Evolutionary conservation across 2,329 filamentous ascomycete genomes (phyloP).

Genomic region (Neodidymelliopsis sp.): DNA sequence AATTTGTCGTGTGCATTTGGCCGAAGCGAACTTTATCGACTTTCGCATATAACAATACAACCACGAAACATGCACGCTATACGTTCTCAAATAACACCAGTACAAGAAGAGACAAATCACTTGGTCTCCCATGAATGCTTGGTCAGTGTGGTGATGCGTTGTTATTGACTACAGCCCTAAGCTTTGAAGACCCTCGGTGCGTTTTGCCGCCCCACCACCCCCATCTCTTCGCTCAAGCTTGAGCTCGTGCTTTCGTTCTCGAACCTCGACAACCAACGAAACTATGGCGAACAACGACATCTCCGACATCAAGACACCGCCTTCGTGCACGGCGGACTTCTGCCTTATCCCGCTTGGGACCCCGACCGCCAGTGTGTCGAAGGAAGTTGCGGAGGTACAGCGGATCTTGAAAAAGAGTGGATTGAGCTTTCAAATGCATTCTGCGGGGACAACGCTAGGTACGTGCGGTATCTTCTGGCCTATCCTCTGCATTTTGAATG

Average conservation of each 20-base stretch:
- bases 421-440: conserved; percentile 87
- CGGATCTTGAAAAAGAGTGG: conserved; percentile 81
- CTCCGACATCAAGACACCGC: conserved; percentile 63
- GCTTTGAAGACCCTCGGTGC: background rate
- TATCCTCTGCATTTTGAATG: background rate
- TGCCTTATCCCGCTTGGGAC: conserved; percentile 82
- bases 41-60: too few species aligned
- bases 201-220: background rate
- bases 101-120: too few species aligned
- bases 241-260: conserved; percentile 1
- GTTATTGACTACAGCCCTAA: too few species aligned
- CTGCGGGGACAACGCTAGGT: conserved; percentile 89
- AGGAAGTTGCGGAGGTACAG: conserved; percentile 87
- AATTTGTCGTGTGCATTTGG: too few species aligned
- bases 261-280: conserved; percentile 15
- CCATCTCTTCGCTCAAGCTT: background rate
- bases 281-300: conserved; percentile 33
- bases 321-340: conserved; percentile 84
- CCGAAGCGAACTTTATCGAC: too few species aligned
- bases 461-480: background rate
- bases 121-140: too few species aligned
- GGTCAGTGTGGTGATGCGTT: too few species aligned
- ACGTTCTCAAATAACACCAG: too few species aligned
- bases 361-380: conserved; percentile 58
- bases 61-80: too few species aligned